Conservation (phyloP, 495 filamentous ascomycete genomes). For the Neurospora terricola region DNA sequence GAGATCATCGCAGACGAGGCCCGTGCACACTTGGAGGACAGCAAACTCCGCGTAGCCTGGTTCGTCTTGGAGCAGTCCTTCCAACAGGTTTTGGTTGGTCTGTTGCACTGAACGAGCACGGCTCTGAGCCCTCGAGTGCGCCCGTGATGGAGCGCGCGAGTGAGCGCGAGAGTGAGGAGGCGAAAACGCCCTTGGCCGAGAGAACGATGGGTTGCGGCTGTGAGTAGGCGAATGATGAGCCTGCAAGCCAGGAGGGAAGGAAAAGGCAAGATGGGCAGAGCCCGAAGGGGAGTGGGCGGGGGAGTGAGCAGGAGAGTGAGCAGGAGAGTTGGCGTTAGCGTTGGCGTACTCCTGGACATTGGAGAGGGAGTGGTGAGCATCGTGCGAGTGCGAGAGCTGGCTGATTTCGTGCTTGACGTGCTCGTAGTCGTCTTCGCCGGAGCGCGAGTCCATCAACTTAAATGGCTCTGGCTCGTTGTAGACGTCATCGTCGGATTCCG, state of each 20-base stretch:
- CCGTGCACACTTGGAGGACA: constrained; percentile 67
- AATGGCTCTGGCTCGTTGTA: constrained; percentile 3
- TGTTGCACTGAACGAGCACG: not conserved
- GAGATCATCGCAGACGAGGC: constrained; percentile 63
- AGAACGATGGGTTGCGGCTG: not conserved
- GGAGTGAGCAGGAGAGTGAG: not conserved
- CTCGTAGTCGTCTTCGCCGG: constrained; percentile 5
- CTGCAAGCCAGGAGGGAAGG: not conserved
- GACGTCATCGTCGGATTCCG: not conserved
- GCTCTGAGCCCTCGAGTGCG: not conserved
- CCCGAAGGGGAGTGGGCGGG: not conserved
- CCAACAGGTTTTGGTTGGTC: not conserved
- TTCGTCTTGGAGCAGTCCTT: constrained; percentile 33
- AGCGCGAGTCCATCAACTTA: constrained; percentile 7
- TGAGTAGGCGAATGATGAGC: not conserved
- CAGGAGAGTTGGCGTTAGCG: not conserved
- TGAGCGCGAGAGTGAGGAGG: not conserved
- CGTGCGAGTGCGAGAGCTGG: not conserved
- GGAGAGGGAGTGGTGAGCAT: not conserved
- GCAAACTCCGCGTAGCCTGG: constrained; percentile 76
- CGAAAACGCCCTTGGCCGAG: not conserved
- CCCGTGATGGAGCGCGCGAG: not conserved
- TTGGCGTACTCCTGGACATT: not conserved
- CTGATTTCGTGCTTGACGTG: not conserved
- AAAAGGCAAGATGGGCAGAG: not conserved